phyloP scores from a whole-genome alignment of 352 stramenopile species.

The Vaucheria bursata region DNA sequence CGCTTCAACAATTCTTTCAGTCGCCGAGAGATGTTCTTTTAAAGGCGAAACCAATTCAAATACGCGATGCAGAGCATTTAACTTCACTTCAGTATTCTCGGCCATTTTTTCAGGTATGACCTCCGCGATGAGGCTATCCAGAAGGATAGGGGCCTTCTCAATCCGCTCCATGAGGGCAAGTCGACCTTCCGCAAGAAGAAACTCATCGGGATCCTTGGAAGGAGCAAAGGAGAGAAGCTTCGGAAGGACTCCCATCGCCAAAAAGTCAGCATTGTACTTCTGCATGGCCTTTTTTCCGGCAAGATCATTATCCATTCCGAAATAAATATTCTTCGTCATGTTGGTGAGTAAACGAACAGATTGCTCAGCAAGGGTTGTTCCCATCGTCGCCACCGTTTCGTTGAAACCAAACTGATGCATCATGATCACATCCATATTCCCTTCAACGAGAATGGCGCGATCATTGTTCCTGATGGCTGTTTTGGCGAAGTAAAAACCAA shows the following conservation, averaged over 20 bases:
- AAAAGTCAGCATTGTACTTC: neutral
- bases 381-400: neutral
- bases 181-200: neutral
- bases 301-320: neutral
- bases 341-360: neutral
- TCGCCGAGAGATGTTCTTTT: neutral
- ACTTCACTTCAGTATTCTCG: neutral
- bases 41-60: neutral
- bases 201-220: neutral
- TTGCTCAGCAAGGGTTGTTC: neutral
- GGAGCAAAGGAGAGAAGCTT: neutral
- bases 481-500: neutral
- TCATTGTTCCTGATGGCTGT: neutral
- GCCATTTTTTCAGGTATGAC: neutral
- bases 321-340: neutral
- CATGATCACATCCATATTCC: neutral
- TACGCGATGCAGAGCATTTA: neutral
- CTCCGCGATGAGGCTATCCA: neutral
- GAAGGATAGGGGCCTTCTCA: neutral
- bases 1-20: neutral
- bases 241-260: neutral
- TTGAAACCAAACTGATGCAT: conserved; percentile 5
- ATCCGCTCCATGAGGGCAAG: neutral
- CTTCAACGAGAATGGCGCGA: neutral
- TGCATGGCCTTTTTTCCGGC: neutral